Evolutionary conservation across 305 asterid species (phyloP).

Genomic region (Rubia balearica): DNA sequence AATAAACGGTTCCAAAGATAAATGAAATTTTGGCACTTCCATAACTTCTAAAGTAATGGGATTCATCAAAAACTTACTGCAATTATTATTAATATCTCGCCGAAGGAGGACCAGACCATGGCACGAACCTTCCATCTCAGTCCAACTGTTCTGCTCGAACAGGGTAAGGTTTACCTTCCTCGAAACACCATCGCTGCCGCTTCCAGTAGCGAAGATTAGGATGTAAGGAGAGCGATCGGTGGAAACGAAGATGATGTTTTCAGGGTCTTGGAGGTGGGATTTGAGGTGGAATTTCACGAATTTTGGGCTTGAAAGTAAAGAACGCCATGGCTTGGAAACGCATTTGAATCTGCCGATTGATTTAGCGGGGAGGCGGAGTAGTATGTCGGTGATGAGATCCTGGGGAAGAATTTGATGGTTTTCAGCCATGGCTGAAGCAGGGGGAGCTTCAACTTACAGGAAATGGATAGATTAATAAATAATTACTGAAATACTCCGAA

Average conservation of each 20-base stretch:
- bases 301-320: background rate
- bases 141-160: background rate
- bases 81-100: background rate
- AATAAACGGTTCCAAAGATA: slow-evolving; percentile 11
- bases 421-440: slow-evolving; percentile 1
- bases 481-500: too few relatives aligned
- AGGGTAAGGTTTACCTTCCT: background rate
- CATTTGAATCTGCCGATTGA: slow-evolving; percentile 1
- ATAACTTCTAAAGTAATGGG: slow-evolving; percentile 28
- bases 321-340: background rate
- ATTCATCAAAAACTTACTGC: slow-evolving; percentile 24
- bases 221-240: slow-evolving; percentile 13
- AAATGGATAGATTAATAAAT: too few relatives aligned
- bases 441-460: slow-evolving; percentile 18
- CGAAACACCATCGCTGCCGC: background rate
- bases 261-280: slow-evolving; percentile 6
- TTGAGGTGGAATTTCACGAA: background rate
- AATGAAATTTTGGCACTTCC: slow-evolving; percentile 21
- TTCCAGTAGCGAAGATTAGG: slow-evolving; percentile 8
- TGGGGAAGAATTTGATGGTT: background rate
- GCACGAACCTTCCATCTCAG: slow-evolving; percentile 34
- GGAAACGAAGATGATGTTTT: slow-evolving; percentile 21
- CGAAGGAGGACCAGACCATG: slow-evolving; percentile 32
- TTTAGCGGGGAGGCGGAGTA: background rate
- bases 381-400: background rate